Conservation (phyloP, 225 moss, liverwort and hornwort genomes). For the Asterella californica region DNA sequence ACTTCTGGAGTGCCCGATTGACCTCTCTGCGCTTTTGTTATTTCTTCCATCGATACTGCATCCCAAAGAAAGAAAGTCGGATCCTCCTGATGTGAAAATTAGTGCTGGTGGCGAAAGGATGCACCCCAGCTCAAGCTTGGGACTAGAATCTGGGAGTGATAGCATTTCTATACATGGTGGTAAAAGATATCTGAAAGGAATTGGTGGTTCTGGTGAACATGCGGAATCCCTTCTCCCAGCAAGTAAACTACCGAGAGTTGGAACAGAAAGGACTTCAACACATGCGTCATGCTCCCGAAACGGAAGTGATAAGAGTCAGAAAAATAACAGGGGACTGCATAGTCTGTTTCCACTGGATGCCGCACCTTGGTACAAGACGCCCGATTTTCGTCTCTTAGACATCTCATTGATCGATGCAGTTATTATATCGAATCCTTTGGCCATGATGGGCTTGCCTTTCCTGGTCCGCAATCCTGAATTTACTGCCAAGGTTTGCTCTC, state of each 20-base stretch:
- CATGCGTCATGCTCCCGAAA: slow-evolving; percentile 18
- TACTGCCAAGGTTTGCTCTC: slow-evolving; percentile 56
- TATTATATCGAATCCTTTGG: slow-evolving; percentile 76
- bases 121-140: slow-evolving; percentile 19
- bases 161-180: neutral
- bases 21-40: slow-evolving; percentile 58
- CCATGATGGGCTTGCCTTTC: slow-evolving; percentile 88
- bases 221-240: neutral
- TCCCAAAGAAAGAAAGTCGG: slow-evolving; percentile 1
- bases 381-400: slow-evolving; percentile 65
- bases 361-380: slow-evolving; percentile 81
- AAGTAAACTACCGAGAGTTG: slow-evolving; percentile 26
- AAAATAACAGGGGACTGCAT: slow-evolving; percentile 35
- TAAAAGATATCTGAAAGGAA: neutral
- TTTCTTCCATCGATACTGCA: slow-evolving; percentile 57
- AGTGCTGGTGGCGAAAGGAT: neutral
- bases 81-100: neutral
- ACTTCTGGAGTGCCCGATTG: slow-evolving; percentile 84
- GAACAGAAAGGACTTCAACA: slow-evolving; percentile 23
- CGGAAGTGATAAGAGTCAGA: slow-evolving; percentile 13
- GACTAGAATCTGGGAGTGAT: slow-evolving; percentile 4
- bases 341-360: slow-evolving; percentile 54
- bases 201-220: neutral
- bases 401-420: slow-evolving; percentile 70
- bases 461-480: slow-evolving; percentile 75